phyloP scores from a whole-genome alignment of 2,329 filamentous ascomycete genomes.

The Pleurostoma richardsiae region DNA sequence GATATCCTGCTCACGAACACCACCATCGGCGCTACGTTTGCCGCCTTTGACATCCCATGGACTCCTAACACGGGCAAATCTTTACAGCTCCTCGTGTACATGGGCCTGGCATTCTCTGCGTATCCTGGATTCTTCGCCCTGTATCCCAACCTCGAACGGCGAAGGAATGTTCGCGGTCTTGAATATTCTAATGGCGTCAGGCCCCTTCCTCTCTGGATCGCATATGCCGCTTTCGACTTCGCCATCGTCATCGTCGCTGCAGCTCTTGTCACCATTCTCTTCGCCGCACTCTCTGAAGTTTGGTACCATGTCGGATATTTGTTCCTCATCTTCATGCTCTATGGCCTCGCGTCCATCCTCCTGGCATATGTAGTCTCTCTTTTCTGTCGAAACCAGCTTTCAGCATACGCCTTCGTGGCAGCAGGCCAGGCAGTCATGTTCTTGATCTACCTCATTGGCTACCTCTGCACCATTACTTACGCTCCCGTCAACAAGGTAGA shows the following conservation, averaged over 20 bases:
- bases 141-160: constrained; percentile 81
- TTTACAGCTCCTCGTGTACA: constrained; percentile 76
- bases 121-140: constrained; percentile 85
- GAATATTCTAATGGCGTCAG: constrained; percentile 91
- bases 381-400: constrained; percentile 72
- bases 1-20: constrained; percentile 63
- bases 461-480: constrained; percentile 70
- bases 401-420: constrained; percentile 78
- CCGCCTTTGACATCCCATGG: constrained; percentile 72
- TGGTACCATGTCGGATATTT: constrained; percentile 81
- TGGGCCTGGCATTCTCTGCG: constrained; percentile 70
- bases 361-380: constrained; percentile 79
- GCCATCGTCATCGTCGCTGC: constrained; percentile 63
- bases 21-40: constrained; percentile 66
- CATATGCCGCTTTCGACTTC: constrained; percentile 79
- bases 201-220: constrained; percentile 76
- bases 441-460: constrained; percentile 66
- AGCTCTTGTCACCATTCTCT: constrained; percentile 63
- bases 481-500: constrained; percentile 66
- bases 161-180: constrained; percentile 73
- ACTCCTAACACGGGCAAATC: constrained; percentile 64
- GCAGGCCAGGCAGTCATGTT: constrained; percentile 70
- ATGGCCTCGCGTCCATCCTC: constrained; percentile 72
- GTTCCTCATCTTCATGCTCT: constrained; percentile 75
- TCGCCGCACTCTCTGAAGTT: constrained; percentile 54